Evolutionary conservation across 1,139 yeast species (phyloP), one percentile per base, ranked within the genome.

Genomic region (Eremothecium coryli): DNA sequence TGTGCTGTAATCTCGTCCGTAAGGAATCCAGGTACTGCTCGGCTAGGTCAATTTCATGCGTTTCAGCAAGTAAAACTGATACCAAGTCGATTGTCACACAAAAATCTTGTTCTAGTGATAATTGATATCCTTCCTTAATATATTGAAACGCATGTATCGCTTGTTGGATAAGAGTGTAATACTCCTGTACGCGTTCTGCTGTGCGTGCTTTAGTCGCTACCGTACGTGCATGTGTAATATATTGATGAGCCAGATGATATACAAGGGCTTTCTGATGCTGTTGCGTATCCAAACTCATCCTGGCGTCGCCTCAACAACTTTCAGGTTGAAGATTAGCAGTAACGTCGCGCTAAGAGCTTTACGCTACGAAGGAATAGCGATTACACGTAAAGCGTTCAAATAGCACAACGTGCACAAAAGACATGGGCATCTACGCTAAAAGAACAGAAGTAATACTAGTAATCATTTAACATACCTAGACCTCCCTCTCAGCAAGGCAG

Each of bases 41-140:
- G 1, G 57, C 58, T 15, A 50, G 27, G 12, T 54, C 57, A 11
- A 39, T 32, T 24, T 47, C 45, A 14, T 38, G 37, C 2, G 58
- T 54, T 36, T 54, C 58, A 8, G 42, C 36, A 16, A 52, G 23
- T 18, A 54, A 31, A 6, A 54, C 30, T 6, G 39, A 35, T n/a
- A 43, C 46, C 23, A 56, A 31, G 13, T 44, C 47, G 23, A 46
- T 31, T 0, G 57, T 48, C 1, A 50, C 40, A 18, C 39, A 33
- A 4, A 42, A 28, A 32, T 55, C 59, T 28, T 54, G 49, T 15
- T 46, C 49, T 8, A 53, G 29, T 2, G 53, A 38, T 13, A 56
- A 26, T 16, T 46, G 43, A 29, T 32, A 42, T 3, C 34, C 38
- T 8, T 33, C 33, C 27, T 51, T 53, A 22, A 50, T 22, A 32